These are phyloP conservation scores for Plasmodium billcollinsi DNA, from an alignment of 169 alveolate species.

Conservation along the genomic window DNA sequence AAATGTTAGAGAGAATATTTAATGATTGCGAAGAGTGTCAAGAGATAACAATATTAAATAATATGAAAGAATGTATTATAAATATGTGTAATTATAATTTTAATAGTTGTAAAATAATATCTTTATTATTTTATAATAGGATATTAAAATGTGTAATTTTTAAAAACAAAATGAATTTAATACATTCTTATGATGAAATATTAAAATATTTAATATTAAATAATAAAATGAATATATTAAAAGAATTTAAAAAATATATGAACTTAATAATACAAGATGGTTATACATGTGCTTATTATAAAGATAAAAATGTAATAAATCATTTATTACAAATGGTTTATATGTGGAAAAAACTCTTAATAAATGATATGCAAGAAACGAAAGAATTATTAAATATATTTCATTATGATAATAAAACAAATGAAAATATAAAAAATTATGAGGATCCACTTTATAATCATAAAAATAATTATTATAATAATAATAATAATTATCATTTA, in stretches of 20 bases:
- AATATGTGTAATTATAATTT: slow-evolving; percentile 12
- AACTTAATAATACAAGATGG: slow-evolving; percentile 69
- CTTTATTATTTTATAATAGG: slow-evolving; percentile 29
- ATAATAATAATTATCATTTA: not conserved
- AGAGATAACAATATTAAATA: slow-evolving; percentile 2
- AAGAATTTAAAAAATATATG: slow-evolving; percentile 33
- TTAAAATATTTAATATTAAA: slow-evolving; percentile 14
- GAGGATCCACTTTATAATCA: not conserved
- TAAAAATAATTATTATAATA: not conserved
- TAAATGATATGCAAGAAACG: slow-evolving; percentile 41
- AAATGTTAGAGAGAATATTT: not conserved
- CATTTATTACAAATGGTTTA: slow-evolving; percentile 59
- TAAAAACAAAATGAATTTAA: slow-evolving; percentile 53
- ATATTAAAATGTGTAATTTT: slow-evolving; percentile 49
- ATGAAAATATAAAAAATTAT: too few species aligned
- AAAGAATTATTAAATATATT: slow-evolving; percentile 45
- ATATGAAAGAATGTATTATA: slow-evolving; percentile 54
- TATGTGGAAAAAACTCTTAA: slow-evolving; percentile 20
- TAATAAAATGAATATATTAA: slow-evolving; percentile 20
- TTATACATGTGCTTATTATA: slow-evolving; percentile 75
- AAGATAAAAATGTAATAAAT: slow-evolving; percentile 58
- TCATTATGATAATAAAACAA: slow-evolving; percentile 17
- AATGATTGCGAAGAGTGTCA: slow-evolving; percentile 25
- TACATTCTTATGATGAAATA: slow-evolving; percentile 39
- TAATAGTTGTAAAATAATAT: slow-evolving; percentile 14